Conservation (phyloP, 768 basidiomycete genomes). For the Termitomyces sp. region DNA sequence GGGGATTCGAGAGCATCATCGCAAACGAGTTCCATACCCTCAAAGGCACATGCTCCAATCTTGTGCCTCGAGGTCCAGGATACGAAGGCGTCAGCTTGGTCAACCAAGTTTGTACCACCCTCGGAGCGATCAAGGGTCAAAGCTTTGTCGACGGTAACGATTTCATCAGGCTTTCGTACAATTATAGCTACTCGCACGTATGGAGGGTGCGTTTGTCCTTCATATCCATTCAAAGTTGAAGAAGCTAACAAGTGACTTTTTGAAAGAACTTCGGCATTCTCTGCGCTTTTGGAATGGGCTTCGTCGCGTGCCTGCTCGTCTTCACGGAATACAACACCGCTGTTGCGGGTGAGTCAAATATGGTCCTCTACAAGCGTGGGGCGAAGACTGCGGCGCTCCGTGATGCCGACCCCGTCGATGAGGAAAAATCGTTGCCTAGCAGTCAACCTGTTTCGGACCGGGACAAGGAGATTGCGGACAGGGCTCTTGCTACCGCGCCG, state of each 20-base stretch:
- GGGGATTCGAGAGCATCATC: conserved; percentile 74
- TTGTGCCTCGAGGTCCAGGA: conserved; percentile 62
- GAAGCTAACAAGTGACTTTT: neutral
- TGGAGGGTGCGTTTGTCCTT: conserved; percentile 39
- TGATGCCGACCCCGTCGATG: conserved; percentile 33
- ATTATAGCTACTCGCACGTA: conserved; percentile 37
- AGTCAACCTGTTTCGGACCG: conserved; percentile 12
- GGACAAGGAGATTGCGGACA: conserved; percentile 23
- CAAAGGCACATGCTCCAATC: conserved; percentile 54
- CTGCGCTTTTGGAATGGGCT: conserved; percentile 61
- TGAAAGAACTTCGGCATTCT: conserved; percentile 67
- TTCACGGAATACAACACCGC: conserved; percentile 56
- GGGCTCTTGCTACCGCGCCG: conserved; percentile 39
- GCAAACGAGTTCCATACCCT: conserved; percentile 80
- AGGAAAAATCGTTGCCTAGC: conserved; percentile 29
- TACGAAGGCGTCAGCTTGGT: conserved; percentile 53
- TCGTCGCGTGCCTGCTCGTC: conserved; percentile 53
- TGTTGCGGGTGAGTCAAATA: conserved; percentile 32
- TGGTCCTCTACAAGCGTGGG: conserved; percentile 69
- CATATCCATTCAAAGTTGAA: neutral
- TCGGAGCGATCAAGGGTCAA: conserved; percentile 64
- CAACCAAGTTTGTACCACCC: conserved; percentile 77
- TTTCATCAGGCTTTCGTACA: conserved; percentile 51
- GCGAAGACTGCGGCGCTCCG: conserved; percentile 31
- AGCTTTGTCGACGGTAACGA: conserved; percentile 56